Evolutionary conservation across 768 basidiomycete species (phyloP), one percentile per base, ranked within the genome.

Genomic region (Russula sp.): DNA sequence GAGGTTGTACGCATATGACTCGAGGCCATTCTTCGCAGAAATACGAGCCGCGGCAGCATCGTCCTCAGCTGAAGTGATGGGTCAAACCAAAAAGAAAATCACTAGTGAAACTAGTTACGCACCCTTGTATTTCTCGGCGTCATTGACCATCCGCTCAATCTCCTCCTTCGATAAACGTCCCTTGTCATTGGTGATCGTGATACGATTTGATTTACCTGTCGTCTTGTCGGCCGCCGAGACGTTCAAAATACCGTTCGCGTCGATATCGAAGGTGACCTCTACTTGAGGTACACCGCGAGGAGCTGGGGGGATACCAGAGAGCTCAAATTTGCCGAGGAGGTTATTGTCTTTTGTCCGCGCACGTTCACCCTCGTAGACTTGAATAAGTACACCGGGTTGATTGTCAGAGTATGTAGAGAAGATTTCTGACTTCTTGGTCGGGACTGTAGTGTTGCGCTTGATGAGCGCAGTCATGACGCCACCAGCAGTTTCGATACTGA

Each of bases 351-450:
- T 97, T 63, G 95, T 97, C 72, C 93, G 90, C 36, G 94, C 93
- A 81, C 95, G 93, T 75, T 98, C 94, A 76, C 95, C 96, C 81
- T 98, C 96, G 77, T 85, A 97, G 41, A 98, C 95, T 74, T 97
- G 94, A 75, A 98, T 97, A 71, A 97, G 85, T 49, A 98, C 95
- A 81, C 94, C 93, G 59, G 95, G 94, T 74, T 98, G 94, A 80
- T 98, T 97, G 81, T 97, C 95, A 67, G 94, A 87, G 81, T 96
- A 95, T 20, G 96, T 98, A 42, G 95, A 98, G 85, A 98, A 97
- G 71, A 88, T 92, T 79, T 98, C 93, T 8, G 95, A 94, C 80
- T 97, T 98, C 80, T 96, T 97, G 69, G 95, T 97, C 32, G 96
- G 96, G 67, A 98, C 92, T 53, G 93, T 97, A 66, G 96, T 98